Percentiles rank a stretch among this genome's conserved stretches.
These are phyloP conservation scores for Suhomyces maxii DNA, from an alignment of 1,139 yeast species.

Conservation along the genomic window DNA sequence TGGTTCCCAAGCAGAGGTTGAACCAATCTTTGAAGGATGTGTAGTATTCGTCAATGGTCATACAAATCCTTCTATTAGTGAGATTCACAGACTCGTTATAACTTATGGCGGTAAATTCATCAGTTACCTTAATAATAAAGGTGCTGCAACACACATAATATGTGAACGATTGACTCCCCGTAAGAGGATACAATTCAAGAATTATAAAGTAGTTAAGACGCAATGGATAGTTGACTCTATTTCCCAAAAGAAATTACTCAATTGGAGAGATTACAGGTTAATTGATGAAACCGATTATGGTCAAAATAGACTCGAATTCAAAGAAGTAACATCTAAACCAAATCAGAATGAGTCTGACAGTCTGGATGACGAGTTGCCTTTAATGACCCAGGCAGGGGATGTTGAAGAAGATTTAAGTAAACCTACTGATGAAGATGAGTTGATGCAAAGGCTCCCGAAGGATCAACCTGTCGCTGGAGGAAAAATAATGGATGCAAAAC, in stretches of 20 bases:
- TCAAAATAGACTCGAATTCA: conserved; percentile 41
- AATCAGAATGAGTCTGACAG: conserved; percentile 7
- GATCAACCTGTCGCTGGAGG: conserved; percentile 3
- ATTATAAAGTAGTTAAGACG: conserved; percentile 77
- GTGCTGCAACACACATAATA: conserved; percentile 78
- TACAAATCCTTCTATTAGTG: conserved; percentile 74
- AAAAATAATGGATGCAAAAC: conserved; percentile 56
- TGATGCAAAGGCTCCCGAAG: conserved; percentile 1
- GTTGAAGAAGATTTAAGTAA: conserved; percentile 4
- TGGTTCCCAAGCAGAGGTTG: conserved; percentile 19
- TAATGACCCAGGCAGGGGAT: conserved; percentile 19
- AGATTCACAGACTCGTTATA: conserved; percentile 69
- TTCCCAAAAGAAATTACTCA: conserved; percentile 43
- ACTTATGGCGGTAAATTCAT: conserved; percentile 79
- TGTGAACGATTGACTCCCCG: conserved; percentile 79
- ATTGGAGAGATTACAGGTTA: conserved; percentile 68
- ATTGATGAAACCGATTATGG: conserved; percentile 54
- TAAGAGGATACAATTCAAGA: conserved; percentile 62
- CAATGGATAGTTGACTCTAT: conserved; percentile 78
- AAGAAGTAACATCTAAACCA: conserved; percentile 2
- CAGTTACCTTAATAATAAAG: conserved; percentile 66
- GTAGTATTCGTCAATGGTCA: conserved; percentile 80
- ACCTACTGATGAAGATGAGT: conserved; percentile 3
- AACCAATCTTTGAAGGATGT: conserved; percentile 60
- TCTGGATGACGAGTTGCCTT: conserved; percentile 14